phyloP scores from a whole-genome alignment of 371 early-diverging fungal species.

The Apophysomyces ossiformis region DNA sequence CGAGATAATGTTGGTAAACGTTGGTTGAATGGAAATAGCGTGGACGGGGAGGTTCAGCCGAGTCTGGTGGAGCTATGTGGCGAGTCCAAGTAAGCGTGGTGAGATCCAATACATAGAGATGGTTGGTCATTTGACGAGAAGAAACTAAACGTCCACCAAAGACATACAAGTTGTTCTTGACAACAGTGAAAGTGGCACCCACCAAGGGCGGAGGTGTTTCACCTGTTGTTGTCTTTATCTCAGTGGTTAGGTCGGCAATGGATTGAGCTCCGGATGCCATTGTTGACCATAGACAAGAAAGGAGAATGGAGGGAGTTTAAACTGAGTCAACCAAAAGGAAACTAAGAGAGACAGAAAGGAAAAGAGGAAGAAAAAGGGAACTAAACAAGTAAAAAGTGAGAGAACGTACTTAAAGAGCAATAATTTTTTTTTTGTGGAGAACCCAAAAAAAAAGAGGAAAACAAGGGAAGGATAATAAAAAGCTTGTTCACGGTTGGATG shows the following conservation, averaged over 20 bases:
- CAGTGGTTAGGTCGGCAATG: constrained; percentile 75
- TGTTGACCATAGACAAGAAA: constrained; percentile 18
- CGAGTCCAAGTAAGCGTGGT: constrained; percentile 60
- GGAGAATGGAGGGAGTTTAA: not conserved
- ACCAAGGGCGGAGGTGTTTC: constrained; percentile 73
- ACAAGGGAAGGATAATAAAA: constrained; percentile 5
- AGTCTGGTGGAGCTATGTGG: constrained; percentile 37
- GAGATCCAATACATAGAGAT: constrained; percentile 70
- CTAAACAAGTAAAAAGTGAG: not conserved
- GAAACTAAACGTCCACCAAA: constrained; percentile 78
- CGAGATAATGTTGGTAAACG: constrained; percentile 57
- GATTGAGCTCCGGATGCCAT: constrained; percentile 60
- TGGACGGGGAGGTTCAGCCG: constrained; percentile 37
- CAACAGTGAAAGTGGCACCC: constrained; percentile 69
- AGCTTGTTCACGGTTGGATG: not conserved
- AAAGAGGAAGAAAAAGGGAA: constrained; percentile 9
- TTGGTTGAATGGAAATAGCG: constrained; percentile 84
- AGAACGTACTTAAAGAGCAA: not conserved
- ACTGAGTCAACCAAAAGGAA: not conserved
- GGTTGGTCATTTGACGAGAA: constrained; percentile 68
- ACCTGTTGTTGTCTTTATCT: constrained; percentile 65
- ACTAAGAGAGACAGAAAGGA: not conserved
- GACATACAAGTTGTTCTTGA: constrained; percentile 61
- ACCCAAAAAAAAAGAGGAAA: not conserved
- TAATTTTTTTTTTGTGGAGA: not conserved